Percentiles rank a stretch among this genome's conserved stretches.
These are phyloP conservation scores for Salix brachista DNA, from an alignment of 345 rosid genomes.

Conservation along the genomic window DNA sequence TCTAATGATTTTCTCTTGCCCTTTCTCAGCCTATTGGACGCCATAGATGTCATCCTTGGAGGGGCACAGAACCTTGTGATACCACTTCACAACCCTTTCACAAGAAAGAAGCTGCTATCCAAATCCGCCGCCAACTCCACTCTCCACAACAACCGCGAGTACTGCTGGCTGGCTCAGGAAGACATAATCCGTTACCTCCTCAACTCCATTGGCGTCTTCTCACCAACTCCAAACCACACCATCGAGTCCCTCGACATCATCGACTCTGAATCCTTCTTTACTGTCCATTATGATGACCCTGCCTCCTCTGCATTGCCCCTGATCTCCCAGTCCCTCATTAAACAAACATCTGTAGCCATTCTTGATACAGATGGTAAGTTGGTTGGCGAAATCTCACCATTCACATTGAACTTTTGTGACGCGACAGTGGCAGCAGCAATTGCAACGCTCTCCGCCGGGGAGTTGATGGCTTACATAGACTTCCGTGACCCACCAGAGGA, in stretches of 20 bases:
- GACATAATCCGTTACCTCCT: conserved; percentile 57
- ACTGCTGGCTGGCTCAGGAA: conserved; percentile 66
- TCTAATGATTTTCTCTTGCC: neutral
- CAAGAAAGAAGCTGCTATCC: conserved; percentile 32
- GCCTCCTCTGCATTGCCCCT: conserved; percentile 36
- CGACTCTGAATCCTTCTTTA: conserved; percentile 22
- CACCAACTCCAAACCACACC: conserved; percentile 35
- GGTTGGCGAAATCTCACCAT: conserved; percentile 54
- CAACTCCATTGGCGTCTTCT: conserved; percentile 44
- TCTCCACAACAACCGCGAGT: conserved; percentile 41
- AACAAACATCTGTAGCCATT: conserved; percentile 48
- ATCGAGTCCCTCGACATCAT: conserved; percentile 49
- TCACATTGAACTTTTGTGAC: conserved; percentile 36
- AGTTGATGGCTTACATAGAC: conserved; percentile 55
- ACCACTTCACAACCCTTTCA: conserved; percentile 25
- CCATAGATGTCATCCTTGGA: conserved; percentile 45
- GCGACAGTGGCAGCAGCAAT: conserved; percentile 46
- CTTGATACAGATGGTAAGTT: conserved; percentile 34
- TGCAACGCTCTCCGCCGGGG: conserved; percentile 46
- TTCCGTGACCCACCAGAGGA: conserved; percentile 47
- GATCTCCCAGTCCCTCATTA: conserved; percentile 31
- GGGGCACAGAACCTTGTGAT: conserved; percentile 60
- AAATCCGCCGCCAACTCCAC: conserved; percentile 22
- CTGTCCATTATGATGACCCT: conserved; percentile 44
- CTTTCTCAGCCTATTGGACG: conserved; percentile 48